Conservation (phyloP, 441 rosid species). For the Jatropha podagrica region DNA sequence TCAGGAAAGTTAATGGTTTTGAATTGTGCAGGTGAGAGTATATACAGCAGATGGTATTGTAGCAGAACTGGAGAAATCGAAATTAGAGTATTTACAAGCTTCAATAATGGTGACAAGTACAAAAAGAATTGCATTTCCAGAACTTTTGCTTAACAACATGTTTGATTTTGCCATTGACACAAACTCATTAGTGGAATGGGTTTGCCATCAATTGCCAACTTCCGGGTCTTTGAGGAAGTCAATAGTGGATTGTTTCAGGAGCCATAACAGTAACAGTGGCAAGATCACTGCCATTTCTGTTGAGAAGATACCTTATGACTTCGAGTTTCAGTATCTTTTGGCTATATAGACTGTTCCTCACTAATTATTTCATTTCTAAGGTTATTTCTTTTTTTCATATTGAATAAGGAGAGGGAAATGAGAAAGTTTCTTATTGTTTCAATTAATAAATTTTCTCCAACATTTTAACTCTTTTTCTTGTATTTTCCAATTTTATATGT, state of each 20-base stretch:
- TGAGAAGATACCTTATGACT: slow-evolving; percentile 75
- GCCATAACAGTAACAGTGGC: slow-evolving; percentile 38
- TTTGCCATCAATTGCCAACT: slow-evolving; percentile 81
- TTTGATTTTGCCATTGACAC: slow-evolving; percentile 54
- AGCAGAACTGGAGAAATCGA: slow-evolving; percentile 75
- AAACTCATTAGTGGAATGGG: slow-evolving; percentile 78
- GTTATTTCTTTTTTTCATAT: not conserved
- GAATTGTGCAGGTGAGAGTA: slow-evolving; percentile 58
- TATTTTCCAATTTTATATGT: not conserved
- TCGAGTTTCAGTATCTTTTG: slow-evolving; percentile 78
- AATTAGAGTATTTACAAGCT: slow-evolving; percentile 86
- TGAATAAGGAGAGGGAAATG: not conserved
- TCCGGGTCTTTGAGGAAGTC: slow-evolving; percentile 85
- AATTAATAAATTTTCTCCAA: not conserved
- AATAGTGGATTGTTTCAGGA: slow-evolving; percentile 80
- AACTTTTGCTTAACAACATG: slow-evolving; percentile 61
- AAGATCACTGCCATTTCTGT: slow-evolving; percentile 39
- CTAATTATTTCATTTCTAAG: no score
- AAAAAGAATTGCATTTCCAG: slow-evolving; percentile 67
- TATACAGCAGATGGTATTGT: slow-evolving; percentile 76
- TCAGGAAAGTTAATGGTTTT: not conserved
- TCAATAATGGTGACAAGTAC: slow-evolving; percentile 63
- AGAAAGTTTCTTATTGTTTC: not conserved
- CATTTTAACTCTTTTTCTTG: not conserved
- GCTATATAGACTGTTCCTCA: slow-evolving; percentile 39